Evolutionary conservation across 2,329 filamentous ascomycete species (phyloP).

Genomic region (Aureobasidium mangrovei): DNA sequence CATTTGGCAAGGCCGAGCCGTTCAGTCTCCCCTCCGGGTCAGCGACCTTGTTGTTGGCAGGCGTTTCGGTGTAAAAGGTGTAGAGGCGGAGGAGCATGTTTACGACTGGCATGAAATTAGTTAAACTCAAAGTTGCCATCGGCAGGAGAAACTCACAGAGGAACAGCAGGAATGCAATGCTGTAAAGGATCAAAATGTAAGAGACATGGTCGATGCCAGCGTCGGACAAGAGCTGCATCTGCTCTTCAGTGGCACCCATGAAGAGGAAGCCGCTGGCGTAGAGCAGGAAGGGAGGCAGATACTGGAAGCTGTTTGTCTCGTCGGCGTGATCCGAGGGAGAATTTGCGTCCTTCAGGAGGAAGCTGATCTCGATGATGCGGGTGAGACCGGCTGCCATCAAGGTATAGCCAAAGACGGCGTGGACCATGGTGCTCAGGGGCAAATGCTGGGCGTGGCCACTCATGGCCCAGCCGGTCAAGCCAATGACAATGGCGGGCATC

Average conservation of each 20-base stretch:
- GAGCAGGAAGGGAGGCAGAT: conserved; percentile 47
- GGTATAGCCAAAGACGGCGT: conserved; percentile 86
- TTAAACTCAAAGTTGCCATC: not conserved
- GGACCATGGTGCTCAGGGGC: conserved; percentile 77
- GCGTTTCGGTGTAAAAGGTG: conserved; percentile 51
- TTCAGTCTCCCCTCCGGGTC: conserved; percentile 25
- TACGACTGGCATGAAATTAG: conserved; percentile 45
- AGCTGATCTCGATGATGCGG: conserved; percentile 83
- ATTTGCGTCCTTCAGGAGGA: conserved; percentile 67
- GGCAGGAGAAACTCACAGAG: conserved; percentile 51
- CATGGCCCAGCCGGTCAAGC: conserved; percentile 94
- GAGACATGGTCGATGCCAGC: conserved; percentile 79
- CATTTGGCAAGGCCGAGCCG: conserved; percentile 29
- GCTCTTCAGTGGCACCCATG: conserved; percentile 95
- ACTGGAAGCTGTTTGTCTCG: conserved; percentile 44
- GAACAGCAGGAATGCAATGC: conserved; percentile 81
- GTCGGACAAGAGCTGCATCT: conserved; percentile 69
- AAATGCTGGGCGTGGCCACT: conserved; percentile 79
- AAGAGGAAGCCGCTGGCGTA: conserved; percentile 92
- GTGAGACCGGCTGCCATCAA: conserved; percentile 82
- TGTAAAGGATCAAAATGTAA: conserved; percentile 87
- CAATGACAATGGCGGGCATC: conserved; percentile 80
- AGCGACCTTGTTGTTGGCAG: conserved; percentile 28
- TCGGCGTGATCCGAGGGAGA: conserved; percentile 19
- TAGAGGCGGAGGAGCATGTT: conserved; percentile 82